Percentiles rank a stretch among this genome's conserved stretches.
These are phyloP conservation scores for Kwoniella heveanensis DNA, from an alignment of 768 basidiomycete species.

Conservation along the genomic window DNA sequence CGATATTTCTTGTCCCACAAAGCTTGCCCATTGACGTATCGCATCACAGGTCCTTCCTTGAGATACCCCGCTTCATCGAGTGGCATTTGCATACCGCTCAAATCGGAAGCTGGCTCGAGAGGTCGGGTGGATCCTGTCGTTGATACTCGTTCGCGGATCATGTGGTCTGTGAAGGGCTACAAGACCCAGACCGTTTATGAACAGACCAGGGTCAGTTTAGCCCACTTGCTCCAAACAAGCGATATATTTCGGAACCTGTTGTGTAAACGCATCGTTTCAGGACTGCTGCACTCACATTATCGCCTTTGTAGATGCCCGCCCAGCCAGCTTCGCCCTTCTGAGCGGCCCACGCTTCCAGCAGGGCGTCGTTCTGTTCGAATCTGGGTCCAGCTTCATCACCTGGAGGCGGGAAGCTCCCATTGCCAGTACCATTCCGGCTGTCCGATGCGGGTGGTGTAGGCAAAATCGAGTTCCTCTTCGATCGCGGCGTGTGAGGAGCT, in stretches of 20 bases:
- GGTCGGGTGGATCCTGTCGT: constrained; percentile 78
- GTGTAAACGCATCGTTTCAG: not conserved
- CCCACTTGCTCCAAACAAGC: too few species aligned
- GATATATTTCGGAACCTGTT: too few species aligned
- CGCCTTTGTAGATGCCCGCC: constrained; percentile 39
- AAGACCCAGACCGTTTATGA: not conserved
- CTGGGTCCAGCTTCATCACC: constrained; percentile 50
- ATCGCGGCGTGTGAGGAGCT: not conserved
- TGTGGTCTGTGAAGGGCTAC: constrained; percentile 60
- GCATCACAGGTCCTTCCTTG: constrained; percentile 71
- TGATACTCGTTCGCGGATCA: constrained; percentile 90
- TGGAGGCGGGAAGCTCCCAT: constrained; percentile 10
- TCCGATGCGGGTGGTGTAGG: constrained; percentile 3
- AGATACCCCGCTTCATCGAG: constrained; percentile 70
- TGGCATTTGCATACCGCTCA: constrained; percentile 69
- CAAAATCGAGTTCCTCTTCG: constrained; percentile 6
- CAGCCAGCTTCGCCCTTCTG: constrained; percentile 29
- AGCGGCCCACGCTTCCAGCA: constrained; percentile 24
- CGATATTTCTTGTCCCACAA: constrained; percentile 52
- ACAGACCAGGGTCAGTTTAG: not conserved
- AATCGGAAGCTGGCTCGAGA: constrained; percentile 70
- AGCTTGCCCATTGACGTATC: constrained; percentile 65
- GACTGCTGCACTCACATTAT: constrained; percentile 25
- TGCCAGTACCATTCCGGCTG: not conserved
- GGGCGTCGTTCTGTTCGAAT: constrained; percentile 31